Base-by-base conservation (phyloP, 768 basidiomycete genomes). In the Hemileccinum rubropunctum region DNA sequence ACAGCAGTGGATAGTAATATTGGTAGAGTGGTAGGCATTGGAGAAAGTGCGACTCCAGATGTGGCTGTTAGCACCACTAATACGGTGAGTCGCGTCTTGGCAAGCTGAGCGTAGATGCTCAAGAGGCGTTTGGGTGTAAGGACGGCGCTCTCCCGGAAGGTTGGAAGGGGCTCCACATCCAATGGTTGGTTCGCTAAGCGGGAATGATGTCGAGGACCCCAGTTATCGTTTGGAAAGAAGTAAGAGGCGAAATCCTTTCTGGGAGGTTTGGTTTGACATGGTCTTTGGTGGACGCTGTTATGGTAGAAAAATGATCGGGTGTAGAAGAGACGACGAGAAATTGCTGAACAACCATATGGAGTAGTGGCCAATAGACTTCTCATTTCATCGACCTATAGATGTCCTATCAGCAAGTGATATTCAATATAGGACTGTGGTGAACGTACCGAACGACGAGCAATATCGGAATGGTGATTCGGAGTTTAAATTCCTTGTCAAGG, bases 1-100 rank as follows among this genome's bases (percentile, higher is more conserved):
- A 88, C 63, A 0, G 95, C 92, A 0, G 95, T 90, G 14, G 88
- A 83, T 4, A 98, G 76, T 10, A 99, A 77, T 13, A 92, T 79
- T 1, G 93, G 89, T 0, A 98, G 73, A 2, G 88, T 85, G 0
- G 90, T 78, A 4, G 92, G 90, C 15, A 93, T 70, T 0, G 97
- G 97, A 3, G 89, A 98, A 17, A 99, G 76, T 1, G 97, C 95
- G 36, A 98, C 90, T 27, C 93, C 88, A 7, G 91, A 86, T 78
- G 95, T 89, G 23, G 95, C 84, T 12, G 91, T 91, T 37, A 99
- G 77, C 3, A 91, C 88, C 55, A 94, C 85, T 47, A 98, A 78
- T 8, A 82, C 74, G 15, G 90, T 90, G 26, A 99, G 83, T 6
- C 86, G 85, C 3, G 84, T 73, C 63, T 98, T 98, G 23, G 93